Evolutionary conservation across 768 basidiomycete species (phyloP), one percentile per base, ranked within the genome.

Genomic region (Termitomyces sp.): DNA sequence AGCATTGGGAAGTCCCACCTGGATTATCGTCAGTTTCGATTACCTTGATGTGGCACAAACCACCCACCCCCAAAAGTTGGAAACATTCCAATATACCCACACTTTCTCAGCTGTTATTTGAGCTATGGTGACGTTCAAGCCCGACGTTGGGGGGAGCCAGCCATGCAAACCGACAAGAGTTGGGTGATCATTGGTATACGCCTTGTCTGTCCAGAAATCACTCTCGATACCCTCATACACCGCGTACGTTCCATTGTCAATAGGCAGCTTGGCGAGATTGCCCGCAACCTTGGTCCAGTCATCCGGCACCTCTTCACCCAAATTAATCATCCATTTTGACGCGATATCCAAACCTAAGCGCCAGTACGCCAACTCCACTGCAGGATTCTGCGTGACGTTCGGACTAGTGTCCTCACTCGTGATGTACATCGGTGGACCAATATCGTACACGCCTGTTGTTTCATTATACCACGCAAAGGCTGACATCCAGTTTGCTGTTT

Each of bases 1-100:
- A 86, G 78, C 80, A 85, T 81, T 0, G 83, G 83, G 63, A 85
- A 86, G 67, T 86, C 85, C 85, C 84, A 86, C 40, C 83, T 43
- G 34, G 6, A 45, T 7, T 42, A 49, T 32, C 8, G 36, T 52
- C 43, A 58, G 59, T 25, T 43, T n/a, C 5, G 20, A 45, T 58
- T 34, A 45, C 20, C 43, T 42, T 49, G 34, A 12, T 31, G n/a
- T 11, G 5, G 7, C 20, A 20, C 34, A 43, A 14, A 40, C 31
- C 25, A 67, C 80, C 67, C 61, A 82, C 79, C 82, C 82, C 82
- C 82, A 84, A 60, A 77, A 79, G 60, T 82, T 79, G 9, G 78
- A 78, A 38, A 79, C 73, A 62, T 85, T 86, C 84, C 85, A 86
- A 53, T 73, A 70, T 11, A 74, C 69, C 78, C 81, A 83, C 0